Conservation (phyloP, 768 basidiomycete genomes). For the Phanerochaete sordida region DNA sequence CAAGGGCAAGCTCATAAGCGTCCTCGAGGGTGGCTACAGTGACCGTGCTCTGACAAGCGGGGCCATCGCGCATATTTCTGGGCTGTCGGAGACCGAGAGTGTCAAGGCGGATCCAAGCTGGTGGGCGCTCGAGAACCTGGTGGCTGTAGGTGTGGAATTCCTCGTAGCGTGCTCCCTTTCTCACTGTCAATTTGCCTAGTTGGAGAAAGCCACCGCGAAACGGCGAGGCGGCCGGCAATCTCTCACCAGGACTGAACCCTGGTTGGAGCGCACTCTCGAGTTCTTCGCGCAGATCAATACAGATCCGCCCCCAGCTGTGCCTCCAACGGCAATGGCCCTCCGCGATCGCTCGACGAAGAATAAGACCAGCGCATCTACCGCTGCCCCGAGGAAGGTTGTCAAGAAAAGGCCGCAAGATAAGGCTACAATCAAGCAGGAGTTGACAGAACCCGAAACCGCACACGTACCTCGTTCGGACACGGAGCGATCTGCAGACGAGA, state of each 20-base stretch:
- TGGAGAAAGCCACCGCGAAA: constrained; percentile 64
- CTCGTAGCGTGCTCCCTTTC: background rate
- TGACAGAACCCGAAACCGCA: background rate
- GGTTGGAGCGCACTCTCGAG: constrained; percentile 56
- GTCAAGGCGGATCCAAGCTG: constrained; percentile 34
- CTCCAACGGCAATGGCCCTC: constrained; percentile 42
- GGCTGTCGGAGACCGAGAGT: constrained; percentile 43
- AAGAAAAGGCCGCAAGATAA: constrained; percentile 1
- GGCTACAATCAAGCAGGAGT: background rate
- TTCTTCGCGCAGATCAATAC: constrained; percentile 42
- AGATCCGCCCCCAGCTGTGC: constrained; percentile 17
- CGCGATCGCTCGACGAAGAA: constrained; percentile 36
- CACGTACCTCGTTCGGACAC: background rate
- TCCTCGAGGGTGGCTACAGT: constrained; percentile 94
- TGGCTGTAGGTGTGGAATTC: constrained; percentile 40
- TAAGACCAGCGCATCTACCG: background rate
- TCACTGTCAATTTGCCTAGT: constrained; percentile 32
- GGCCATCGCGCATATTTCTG: constrained; percentile 75
- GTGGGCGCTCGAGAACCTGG: constrained; percentile 64
- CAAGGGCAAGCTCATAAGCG: constrained; percentile 71
- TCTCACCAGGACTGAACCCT: constrained; percentile 38
- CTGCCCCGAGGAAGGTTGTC: background rate
- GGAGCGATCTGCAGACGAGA: constrained; percentile 2
- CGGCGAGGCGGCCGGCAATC: constrained; percentile 48
- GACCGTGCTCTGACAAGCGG: constrained; percentile 86